Conservation (phyloP, 108 stramenopile species). For the Nitzschia sp. region DNA sequence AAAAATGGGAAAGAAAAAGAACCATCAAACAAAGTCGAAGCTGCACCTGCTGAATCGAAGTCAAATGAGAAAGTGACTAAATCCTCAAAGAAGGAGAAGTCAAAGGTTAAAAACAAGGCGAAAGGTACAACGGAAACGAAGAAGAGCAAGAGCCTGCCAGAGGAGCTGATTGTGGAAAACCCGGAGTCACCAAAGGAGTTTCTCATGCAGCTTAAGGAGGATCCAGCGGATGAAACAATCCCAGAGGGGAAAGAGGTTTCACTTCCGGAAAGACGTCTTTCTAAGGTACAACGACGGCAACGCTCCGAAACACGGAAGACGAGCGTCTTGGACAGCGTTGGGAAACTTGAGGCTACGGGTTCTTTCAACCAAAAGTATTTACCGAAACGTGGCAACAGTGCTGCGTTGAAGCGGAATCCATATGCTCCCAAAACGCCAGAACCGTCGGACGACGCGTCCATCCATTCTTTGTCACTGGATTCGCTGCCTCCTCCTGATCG, state of each 20-base stretch:
- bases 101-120: neutral
- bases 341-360: neutral
- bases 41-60: neutral
- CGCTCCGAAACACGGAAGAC: neutral
- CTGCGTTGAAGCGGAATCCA: conserved; percentile 3
- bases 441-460: neutral
- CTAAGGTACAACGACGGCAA: neutral
- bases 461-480: neutral
- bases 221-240: no score
- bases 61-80: neutral
- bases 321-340: conserved; percentile 2
- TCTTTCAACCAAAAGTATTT: neutral
- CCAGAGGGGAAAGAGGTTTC: neutral
- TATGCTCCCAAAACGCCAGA: conserved; percentile 8
- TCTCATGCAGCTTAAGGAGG: no score
- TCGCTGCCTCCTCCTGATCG: conserved; percentile 3
- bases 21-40: neutral
- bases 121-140: neutral
- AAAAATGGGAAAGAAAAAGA: neutral
- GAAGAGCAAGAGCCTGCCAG: neutral
- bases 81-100: neutral
- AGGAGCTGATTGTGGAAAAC: no score
- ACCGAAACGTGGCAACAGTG: conserved; percentile 2
- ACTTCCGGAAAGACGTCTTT: no score
- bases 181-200: neutral